These are phyloP conservation scores for Arthrobotrys megalospora DNA, from an alignment of 2,329 filamentous ascomycete species.

Conservation along the genomic window DNA sequence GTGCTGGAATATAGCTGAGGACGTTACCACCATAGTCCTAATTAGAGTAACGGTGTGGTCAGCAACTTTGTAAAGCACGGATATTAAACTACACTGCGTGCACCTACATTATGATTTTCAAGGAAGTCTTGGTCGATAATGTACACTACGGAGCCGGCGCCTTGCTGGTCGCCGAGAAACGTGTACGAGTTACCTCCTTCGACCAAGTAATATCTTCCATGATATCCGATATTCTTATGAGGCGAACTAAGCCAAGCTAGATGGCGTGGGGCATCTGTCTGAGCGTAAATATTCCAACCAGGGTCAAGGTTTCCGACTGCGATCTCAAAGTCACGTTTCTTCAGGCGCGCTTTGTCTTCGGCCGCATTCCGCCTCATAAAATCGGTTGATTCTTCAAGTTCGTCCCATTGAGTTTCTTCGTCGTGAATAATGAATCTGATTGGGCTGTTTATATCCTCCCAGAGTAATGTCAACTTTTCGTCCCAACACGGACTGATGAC, in stretches of 20 bases:
- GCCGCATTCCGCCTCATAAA: neutral
- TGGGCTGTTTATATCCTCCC: neutral
- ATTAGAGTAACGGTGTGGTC: neutral
- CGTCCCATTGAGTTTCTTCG: neutral
- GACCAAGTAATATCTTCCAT: neutral
- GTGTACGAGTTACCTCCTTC: neutral
- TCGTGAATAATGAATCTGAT: neutral
- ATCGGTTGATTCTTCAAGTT: neutral
- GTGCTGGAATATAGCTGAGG: no score
- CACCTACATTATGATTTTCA: neutral
- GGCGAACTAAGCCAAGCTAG: neutral
- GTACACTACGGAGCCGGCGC: neutral
- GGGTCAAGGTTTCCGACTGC: neutral
- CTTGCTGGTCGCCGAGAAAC: neutral
- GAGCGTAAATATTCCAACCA: neutral
- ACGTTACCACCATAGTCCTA: no score
- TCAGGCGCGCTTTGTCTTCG: neutral
- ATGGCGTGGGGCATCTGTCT: neutral
- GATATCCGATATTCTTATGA: neutral
- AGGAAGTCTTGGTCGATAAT: constrained; percentile 1
- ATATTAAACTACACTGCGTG: no score
- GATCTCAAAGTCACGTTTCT: neutral
- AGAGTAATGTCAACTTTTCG: neutral
- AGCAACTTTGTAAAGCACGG: neutral
- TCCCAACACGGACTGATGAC: neutral